phyloP scores from a whole-genome alignment of 805 yeast species.

The Yueomyces sp. region DNA sequence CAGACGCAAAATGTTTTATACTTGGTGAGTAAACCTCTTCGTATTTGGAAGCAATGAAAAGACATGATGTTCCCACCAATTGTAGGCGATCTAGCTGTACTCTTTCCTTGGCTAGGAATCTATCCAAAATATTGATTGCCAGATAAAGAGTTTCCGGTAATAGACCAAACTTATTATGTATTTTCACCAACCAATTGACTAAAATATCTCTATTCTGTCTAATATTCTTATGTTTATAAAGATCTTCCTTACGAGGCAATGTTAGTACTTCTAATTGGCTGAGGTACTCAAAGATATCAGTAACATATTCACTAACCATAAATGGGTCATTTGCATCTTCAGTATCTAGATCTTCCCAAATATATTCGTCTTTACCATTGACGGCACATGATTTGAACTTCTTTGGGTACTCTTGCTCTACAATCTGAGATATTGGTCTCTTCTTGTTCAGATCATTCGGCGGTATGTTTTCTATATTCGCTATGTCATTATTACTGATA shows the following conservation, averaged over 20 bases:
- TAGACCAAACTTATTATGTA: constrained; percentile 71
- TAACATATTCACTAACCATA: constrained; percentile 89
- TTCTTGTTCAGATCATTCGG: constrained; percentile 6
- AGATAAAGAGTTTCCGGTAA: constrained; percentile 78
- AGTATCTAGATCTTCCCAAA: constrained; percentile 67
- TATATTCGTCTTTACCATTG: constrained; percentile 25
- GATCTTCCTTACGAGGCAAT: constrained; percentile 37
- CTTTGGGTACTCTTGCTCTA: constrained; percentile 22
- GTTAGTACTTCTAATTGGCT: constrained; percentile 60
- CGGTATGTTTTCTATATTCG: constrained; percentile 1
- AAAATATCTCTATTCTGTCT: constrained; percentile 51
- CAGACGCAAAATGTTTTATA: constrained; percentile 72
- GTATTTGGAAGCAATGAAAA: constrained; percentile 84
- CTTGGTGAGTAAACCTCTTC: constrained; percentile 90
- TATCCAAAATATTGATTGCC: constrained; percentile 77
- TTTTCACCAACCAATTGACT: constrained; percentile 91
- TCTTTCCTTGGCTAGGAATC: constrained; percentile 65
- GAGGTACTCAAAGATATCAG: constrained; percentile 71
- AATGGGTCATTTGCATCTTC: constrained; percentile 71
- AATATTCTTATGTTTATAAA: constrained; percentile 30
- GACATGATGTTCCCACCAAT: constrained; percentile 71
- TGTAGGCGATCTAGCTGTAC: constrained; percentile 75
- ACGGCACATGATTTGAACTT: constrained; percentile 22
- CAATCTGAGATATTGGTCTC: constrained; percentile 24
- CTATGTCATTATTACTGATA: neutral